A percentile compares a stretch with the other conserved stretches of the same genome.
These are phyloP conservation scores for Monotropa hypopitys DNA, from an alignment of 179 eudicot species.

Conservation along the genomic window DNA sequence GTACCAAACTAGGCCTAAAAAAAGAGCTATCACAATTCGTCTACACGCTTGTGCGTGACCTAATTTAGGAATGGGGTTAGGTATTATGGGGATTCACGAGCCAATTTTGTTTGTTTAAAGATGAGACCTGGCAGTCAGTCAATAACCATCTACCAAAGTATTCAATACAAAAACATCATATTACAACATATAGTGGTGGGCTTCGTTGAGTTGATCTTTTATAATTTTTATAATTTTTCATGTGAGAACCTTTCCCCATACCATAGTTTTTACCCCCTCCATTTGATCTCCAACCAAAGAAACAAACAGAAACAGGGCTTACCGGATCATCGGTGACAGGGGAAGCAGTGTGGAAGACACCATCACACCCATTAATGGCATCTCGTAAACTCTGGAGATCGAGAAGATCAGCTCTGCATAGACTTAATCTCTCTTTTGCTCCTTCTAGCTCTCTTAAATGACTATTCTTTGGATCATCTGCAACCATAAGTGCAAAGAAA, in stretches of 20 bases:
- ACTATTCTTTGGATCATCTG: slow-evolving; percentile 79
- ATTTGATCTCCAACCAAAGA: background rate
- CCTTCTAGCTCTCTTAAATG: slow-evolving; percentile 85
- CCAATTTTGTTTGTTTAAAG: background rate
- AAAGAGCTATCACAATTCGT: too few species aligned
- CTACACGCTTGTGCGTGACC: too few species aligned
- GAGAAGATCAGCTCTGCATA: slow-evolving; percentile 67
- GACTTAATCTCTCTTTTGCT: slow-evolving; percentile 70
- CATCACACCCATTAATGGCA: slow-evolving; percentile 72
- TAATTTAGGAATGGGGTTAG: too few species aligned
- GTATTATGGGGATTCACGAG: background rate
- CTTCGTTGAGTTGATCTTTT: too few species aligned
- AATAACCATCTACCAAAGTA: background rate
- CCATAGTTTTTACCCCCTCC: too few species aligned
- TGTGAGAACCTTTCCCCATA: too few species aligned
- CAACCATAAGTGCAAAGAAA: background rate
- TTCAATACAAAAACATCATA: too few species aligned
- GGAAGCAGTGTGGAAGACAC: slow-evolving; percentile 92
- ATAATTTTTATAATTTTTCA: too few species aligned
- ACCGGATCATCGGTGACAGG: slow-evolving; percentile 91
- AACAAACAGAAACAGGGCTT: slow-evolving; percentile 3
- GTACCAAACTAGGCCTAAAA: too few species aligned
- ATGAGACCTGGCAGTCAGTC: too few species aligned
- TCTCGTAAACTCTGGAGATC: slow-evolving; percentile 57
- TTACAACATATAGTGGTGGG: too few species aligned